Evolutionary conservation across 2,329 filamentous ascomycete genomes (phyloP), one percentile per base, ranked within the genome.

Genomic region (Aspergillus niger): DNA sequence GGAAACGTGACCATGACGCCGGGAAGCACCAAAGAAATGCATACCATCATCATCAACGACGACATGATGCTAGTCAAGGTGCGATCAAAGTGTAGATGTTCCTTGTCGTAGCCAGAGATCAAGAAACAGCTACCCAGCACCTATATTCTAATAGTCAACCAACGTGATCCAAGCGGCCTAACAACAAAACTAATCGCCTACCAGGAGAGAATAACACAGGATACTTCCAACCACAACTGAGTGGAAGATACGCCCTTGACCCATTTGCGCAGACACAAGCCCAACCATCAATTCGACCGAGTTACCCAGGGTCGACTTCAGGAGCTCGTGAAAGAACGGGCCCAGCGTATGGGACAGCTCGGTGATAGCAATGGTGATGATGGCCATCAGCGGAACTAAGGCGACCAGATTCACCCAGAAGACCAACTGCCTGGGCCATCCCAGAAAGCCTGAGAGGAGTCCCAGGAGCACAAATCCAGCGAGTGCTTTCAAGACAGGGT

Each of bases 341-440:
- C 91, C 91, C 0, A 50, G 57, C 56, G 60, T 57, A 36, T 65
- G 58, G 1, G 91, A 89, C 63, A 96, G 86, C 74, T 95, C 91
- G 73, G 96, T 91, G 0, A 92, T 95, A 0, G 90, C 89, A 70
- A 89, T 92, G 60, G 88, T 88, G 13, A 96, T 82, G 79, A 94
- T 86, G 11, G 87, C 89, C 2, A 91, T 91, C 20, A 96, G 81
- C 0, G 91, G 91, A 56, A 95, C 87, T 65, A 96, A 93, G 65
- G 91, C 91, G 59, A 95, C 83, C 69, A 96, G 96, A 78, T 96
- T 96, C 77, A 96, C 82, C 54, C 91, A 83, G 70, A 96, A 96
- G 54, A 92, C 80, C 17, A 81, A 81, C 53, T 87, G 80, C 5
- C 80, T 78, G 69, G 82, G 80, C 59, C 88, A 76, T 8, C 76